Conservation (phyloP, 2,329 filamentous ascomycete genomes). For the Sporothrix mexicana region DNA sequence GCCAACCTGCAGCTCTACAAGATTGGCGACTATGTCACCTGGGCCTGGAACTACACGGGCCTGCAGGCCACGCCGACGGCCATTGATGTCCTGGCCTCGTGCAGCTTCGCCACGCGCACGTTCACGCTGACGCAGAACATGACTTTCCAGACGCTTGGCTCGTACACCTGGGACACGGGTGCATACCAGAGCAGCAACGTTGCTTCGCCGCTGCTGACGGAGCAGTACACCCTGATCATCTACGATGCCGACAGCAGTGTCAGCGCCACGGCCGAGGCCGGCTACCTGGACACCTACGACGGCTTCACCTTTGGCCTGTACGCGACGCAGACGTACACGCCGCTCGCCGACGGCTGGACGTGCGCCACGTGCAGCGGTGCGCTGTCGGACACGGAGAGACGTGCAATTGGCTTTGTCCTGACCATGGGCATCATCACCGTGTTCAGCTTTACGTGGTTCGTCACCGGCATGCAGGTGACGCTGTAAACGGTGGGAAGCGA, state of each 20-base stretch:
- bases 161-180: conserved; percentile 65
- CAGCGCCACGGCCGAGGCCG: conserved; percentile 58
- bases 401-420: conserved; percentile 57
- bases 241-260: conserved; percentile 62
- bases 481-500: conserved; percentile 33
- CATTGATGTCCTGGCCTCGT: conserved; percentile 64
- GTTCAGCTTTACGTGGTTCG: conserved; percentile 69
- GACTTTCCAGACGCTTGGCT: conserved; percentile 58
- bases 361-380: conserved; percentile 65
- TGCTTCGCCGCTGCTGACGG: conserved; percentile 55
- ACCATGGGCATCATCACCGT: conserved; percentile 63
- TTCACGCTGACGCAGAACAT: conserved; percentile 70
- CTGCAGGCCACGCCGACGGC: conserved; percentile 63
- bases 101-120: conserved; percentile 56
- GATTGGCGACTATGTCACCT: conserved; percentile 65
- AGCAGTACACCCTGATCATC: conserved; percentile 66
- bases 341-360: conserved; percentile 56
- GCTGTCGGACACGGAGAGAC: conserved; percentile 52
- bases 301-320: conserved; percentile 66
- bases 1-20: conserved; percentile 60
- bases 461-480: conserved; percentile 53
- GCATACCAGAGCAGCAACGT: conserved; percentile 55
- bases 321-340: conserved; percentile 56
- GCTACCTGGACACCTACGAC: conserved; percentile 58
- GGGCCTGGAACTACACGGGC: conserved; percentile 70